A percentile compares a stretch with the other conserved stretches of the same genome.
These are phyloP conservation scores for Mortierella sp. DNA, from an alignment of 371 early-diverging fungal species.

Conservation along the genomic window DNA sequence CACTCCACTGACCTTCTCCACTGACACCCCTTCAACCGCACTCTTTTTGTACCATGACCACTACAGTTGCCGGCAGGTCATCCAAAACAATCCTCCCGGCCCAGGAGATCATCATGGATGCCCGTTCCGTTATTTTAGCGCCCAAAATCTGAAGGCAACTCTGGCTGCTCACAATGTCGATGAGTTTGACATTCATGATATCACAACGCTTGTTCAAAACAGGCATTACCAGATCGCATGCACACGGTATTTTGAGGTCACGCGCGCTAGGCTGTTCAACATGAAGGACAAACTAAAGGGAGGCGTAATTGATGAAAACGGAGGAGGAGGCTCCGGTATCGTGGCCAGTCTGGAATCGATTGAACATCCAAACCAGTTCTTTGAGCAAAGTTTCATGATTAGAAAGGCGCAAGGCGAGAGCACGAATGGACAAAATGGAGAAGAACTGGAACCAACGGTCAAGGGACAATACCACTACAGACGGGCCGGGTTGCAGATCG, in stretches of 20 bases:
- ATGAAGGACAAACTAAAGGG: conserved; percentile 33
- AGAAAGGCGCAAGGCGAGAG: neutral
- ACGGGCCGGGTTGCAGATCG: conserved; percentile 20
- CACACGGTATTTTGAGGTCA: conserved; percentile 87
- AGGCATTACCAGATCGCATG: conserved; percentile 96
- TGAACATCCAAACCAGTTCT: conserved; percentile 94
- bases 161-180: conserved; percentile 61
- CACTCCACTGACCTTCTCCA: neutral
- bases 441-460: conserved; percentile 26
- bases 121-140: conserved; percentile 90
- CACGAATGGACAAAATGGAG: conserved; percentile 8
- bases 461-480: conserved; percentile 44
- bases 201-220: conserved; percentile 72
- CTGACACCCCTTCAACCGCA: neutral
- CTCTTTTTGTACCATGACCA: neutral
- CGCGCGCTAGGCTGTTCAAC: conserved; percentile 57
- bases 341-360: conserved; percentile 71
- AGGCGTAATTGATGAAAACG: conserved; percentile 31
- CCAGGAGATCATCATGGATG: conserved; percentile 93
- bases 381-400: conserved; percentile 75
- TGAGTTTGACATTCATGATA: conserved; percentile 69
- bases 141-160: conserved; percentile 67
- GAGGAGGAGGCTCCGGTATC: conserved; percentile 52
- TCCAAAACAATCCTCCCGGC: conserved; percentile 79
- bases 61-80: conserved; percentile 88